A percentile compares a stretch with the other conserved stretches of the same genome.
Evolutionary conservation across 257 asterid species (phyloP).

Genomic region (Solanum virginianum): DNA sequence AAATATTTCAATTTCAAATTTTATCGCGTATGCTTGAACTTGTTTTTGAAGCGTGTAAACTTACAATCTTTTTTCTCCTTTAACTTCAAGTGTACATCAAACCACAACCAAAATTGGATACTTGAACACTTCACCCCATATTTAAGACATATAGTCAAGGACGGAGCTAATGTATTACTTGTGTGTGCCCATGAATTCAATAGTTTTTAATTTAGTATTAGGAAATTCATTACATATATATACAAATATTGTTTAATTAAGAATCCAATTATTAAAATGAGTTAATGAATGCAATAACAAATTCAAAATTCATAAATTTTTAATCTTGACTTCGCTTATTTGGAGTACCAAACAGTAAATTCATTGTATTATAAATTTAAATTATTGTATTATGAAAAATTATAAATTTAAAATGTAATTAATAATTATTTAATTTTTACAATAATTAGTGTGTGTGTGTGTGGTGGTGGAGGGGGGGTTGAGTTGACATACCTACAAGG

Average conservation of each 20-base stretch:
- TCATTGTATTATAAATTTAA: neutral
- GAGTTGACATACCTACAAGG: neutral
- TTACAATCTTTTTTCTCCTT: too few species aligned
- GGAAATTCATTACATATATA: too few species aligned
- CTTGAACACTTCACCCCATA: neutral
- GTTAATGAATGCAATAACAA: neutral
- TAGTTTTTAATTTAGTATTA: too few species aligned
- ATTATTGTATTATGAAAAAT: neutral
- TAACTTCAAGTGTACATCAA: too few species aligned
- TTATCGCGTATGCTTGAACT: too few species aligned
- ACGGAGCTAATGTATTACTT: too few species aligned
- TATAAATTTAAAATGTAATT: neutral
- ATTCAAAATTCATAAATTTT: neutral
- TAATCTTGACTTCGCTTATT: neutral
- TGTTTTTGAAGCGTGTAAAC: too few species aligned
- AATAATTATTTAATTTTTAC: neutral
- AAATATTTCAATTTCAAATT: too few species aligned
- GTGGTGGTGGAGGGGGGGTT: neutral
- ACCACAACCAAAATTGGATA: too few species aligned
- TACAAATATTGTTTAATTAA: too few species aligned
- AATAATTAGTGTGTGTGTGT: neutral
- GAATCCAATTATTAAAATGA: neutral
- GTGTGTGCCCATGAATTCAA: too few species aligned
- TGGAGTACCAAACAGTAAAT: neutral
- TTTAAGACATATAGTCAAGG: neutral